Evolutionary conservation across 2,329 filamentous ascomycete genomes (phyloP).

Genomic region (Fusarium haematococcum): DNA sequence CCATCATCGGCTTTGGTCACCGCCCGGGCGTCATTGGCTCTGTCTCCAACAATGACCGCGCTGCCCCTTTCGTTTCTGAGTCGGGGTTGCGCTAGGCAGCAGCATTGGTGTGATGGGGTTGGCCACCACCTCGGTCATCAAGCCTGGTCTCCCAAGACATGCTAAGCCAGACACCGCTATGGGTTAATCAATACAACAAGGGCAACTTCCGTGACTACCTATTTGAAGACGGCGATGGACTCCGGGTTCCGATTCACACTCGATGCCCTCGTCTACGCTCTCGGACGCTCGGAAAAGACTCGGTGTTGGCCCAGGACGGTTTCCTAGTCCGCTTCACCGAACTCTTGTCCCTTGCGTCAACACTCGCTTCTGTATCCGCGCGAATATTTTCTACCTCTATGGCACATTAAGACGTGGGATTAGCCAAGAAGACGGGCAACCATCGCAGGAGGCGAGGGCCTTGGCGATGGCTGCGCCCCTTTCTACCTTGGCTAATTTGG

Average conservation of each 20-base stretch:
- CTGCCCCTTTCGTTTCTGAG: conserved; percentile 61
- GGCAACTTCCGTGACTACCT: conserved; percentile 52
- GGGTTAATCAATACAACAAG: conserved; percentile 59
- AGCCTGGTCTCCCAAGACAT: conserved; percentile 67
- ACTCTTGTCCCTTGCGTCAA: conserved; percentile 52
- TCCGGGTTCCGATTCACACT: conserved; percentile 40
- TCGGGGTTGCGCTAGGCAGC: conserved; percentile 60
- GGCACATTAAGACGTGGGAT: conserved; percentile 48
- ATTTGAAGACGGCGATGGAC: conserved; percentile 60
- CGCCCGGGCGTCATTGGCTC: conserved; percentile 73
- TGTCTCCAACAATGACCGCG: conserved; percentile 71
- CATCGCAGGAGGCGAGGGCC: conserved; percentile 52
- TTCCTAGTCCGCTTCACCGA: conserved; percentile 57
- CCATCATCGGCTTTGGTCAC: conserved; percentile 71
- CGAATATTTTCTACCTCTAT: conserved; percentile 44
- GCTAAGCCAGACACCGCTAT: conserved; percentile 59
- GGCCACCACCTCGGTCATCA: conserved; percentile 60
- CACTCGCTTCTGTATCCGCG: conserved; percentile 54
- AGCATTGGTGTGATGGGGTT: conserved; percentile 52
- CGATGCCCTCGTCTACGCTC: conserved; percentile 37
- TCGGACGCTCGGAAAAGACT: conserved; percentile 31
- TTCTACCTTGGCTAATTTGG: conserved; percentile 34
- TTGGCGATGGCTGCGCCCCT: conserved; percentile 43
- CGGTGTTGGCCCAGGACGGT: conserved; percentile 55
- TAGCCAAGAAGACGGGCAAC: conserved; percentile 64